Evolutionary conservation across 768 basidiomycete species (phyloP), one percentile per base, ranked within the genome.

Genomic region (Pleurotus giganteus): DNA sequence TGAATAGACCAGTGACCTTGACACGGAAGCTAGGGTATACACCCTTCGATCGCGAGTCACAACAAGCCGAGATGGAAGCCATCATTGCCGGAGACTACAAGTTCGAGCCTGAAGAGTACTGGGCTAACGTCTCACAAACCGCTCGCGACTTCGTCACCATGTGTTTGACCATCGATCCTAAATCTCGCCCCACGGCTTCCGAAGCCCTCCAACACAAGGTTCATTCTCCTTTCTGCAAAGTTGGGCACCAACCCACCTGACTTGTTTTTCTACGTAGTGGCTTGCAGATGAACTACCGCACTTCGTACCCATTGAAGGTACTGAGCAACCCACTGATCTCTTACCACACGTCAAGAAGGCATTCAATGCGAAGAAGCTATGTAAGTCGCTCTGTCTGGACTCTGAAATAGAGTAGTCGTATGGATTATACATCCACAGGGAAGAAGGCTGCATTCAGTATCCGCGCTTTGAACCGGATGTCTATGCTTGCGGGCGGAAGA

Each of bases 41-140:
- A 4, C 97, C 97, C 1, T 99, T 99, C 67, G 95, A 98, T 69
- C 85, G 93, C 23, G 95, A 98, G 56, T 85, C 81, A 2, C 89
- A 89, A 64, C 82, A 83, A 63, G 83, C 85, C 59, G 96, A 98
- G 73, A 95, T 94, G 88, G 86, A 96, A 64, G 96, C 96, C 29
- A 98, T 98, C 75, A 85, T 94, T 46, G 82, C 82, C 0, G 94
- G 93, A 5, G 91, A 97, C 71, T 98, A 93, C 74, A 88, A 87
- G 66, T 98, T 98, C 65, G 78, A 75, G 54, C 72, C 76, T 61
- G 83, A 76, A 61, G 91, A 91, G 63, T 94, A 94, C 68, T 94
- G 94, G 92, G 77, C 68, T 37, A 88, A 88, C 62, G 91, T 94
- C n/a, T 87, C 88, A 1, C 76, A 82, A 51, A 81, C 88, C 3